A percentile compares a stretch with the other conserved stretches of the same genome.
Conservation (phyloP, 164 flowering plant genomes). For the Aristolochia californica region DNA sequence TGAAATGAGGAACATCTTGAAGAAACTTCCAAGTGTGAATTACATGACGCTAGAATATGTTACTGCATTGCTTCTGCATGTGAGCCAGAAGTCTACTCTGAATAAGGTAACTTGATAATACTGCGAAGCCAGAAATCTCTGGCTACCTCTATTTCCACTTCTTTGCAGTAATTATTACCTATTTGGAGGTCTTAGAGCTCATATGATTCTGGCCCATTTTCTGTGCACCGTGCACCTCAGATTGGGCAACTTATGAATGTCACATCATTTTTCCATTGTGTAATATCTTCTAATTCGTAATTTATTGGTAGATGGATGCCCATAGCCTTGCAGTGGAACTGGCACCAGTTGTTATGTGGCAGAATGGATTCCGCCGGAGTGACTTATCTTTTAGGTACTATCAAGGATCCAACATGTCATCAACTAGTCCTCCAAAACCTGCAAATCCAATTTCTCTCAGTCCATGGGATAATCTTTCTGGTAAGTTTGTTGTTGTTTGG, state of each 20-base stretch:
- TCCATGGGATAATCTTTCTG: constrained; percentile 65
- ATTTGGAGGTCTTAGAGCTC: no score
- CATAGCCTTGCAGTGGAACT: constrained; percentile 75
- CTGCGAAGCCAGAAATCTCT: no score
- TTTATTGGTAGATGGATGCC: constrained; percentile 63
- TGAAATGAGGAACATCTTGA: constrained; percentile 51
- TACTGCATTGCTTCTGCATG: constrained; percentile 72
- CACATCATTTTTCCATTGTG: no score
- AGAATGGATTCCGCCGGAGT: constrained; percentile 41
- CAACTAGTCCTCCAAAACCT: constrained; percentile 25
- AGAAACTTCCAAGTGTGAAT: constrained; percentile 75
- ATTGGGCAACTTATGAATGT: no score
- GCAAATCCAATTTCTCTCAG: constrained; percentile 28
- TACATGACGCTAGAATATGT: constrained; percentile 77
- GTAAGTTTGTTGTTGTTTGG: constrained; percentile 21
- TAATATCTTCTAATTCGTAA: neutral
- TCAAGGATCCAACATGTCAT: constrained; percentile 17
- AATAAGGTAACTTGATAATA: constrained; percentile 54
- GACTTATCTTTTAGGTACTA: constrained; percentile 45
- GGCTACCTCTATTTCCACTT: no score
- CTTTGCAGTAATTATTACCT: no score
- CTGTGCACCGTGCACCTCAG: no score
- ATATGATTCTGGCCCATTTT: no score
- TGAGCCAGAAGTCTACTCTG: constrained; percentile 77
- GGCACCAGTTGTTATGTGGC: constrained; percentile 85